Conservation (phyloP, 306 rosid species). For the Cucurbita pepo region DNA sequence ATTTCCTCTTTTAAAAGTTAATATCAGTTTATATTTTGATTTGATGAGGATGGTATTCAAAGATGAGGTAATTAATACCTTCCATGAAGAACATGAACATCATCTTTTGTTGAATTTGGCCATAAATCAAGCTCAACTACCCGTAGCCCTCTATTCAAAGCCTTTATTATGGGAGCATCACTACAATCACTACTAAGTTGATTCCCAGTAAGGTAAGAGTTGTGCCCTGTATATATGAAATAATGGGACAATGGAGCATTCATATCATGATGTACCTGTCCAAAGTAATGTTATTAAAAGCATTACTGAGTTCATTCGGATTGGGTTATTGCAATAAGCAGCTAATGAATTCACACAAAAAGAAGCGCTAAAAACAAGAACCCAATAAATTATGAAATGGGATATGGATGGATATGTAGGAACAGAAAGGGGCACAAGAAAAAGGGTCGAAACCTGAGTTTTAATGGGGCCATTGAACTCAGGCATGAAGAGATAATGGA, state of each 20-base stretch:
- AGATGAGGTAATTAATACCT: conserved; percentile 34
- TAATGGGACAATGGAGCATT: conserved; percentile 81
- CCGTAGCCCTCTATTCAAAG: conserved; percentile 52
- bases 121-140: conserved; percentile 83
- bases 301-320: neutral
- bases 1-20: neutral
- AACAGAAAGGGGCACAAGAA: neutral
- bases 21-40: neutral
- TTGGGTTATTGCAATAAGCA: neutral
- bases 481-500: conserved; percentile 29
- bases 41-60: neutral
- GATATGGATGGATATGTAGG: neutral
- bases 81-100: conserved; percentile 71
- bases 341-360: neutral
- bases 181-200: conserved; percentile 90
- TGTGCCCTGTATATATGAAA: conserved; percentile 95
- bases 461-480: conserved; percentile 45
- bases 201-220: conserved; percentile 91
- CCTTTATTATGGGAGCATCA: conserved; percentile 62
- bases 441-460: conserved; percentile 22
- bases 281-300: conserved; percentile 13
- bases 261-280: conserved; percentile 94
- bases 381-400: too few relatives aligned
- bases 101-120: conserved; percentile 72
- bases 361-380: too few relatives aligned